Evolutionary conservation across 2,329 filamentous ascomycete genomes (phyloP), one percentile per base, ranked within the genome.

Genomic region (Fusarium nematophilum): DNA sequence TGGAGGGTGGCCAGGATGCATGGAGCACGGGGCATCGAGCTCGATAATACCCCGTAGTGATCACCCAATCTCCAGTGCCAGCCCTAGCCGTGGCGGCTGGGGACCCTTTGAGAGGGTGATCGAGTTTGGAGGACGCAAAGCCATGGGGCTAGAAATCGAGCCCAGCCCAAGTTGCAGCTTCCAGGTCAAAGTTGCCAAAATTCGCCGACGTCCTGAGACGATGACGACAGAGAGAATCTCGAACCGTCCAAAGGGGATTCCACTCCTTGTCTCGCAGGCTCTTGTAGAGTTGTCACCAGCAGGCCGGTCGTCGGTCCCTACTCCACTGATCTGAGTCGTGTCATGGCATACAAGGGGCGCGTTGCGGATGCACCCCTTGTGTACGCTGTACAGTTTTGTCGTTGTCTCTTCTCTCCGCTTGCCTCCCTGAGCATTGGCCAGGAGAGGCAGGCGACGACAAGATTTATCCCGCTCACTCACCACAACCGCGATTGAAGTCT

Each of bases 351-450:
- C n/a, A 53, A 53, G 43, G 46, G 34, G 55, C 33, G 51, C 46
- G 51, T 61, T 64, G 47, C 56, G 45, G 47, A 64, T 64, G 60
- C 46, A 56, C 50, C 37, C 59, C 44, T 56, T 37, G 49, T 37
- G 56, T 44, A 51, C 56, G 45, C 21, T 21, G 21, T 21, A 36
- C 33, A 7, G 36, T 33, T n/a, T n/a, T 63, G 36, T 39, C 49
- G 57, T 66, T 66, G 43, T 57, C 62, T 60, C 65, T 67, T 68
- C 57, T 42, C 65, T 64, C 65, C 34, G 59, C 51, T 38, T 60
- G 40, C 25, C 36, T 55, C 49, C 50, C 42, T 51, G 45, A 44
- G 27, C 40, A 47, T 42, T 46, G 29, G 38, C 13, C 36, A 33
- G 34, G 48, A 54, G 21, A 17, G 47, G 40, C 53, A 43, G 33